A percentile compares a stretch with the other conserved stretches of the same genome.
Conservation (phyloP, 129 eudicot genomes). For the Centrapalus pauciflorus region DNA sequence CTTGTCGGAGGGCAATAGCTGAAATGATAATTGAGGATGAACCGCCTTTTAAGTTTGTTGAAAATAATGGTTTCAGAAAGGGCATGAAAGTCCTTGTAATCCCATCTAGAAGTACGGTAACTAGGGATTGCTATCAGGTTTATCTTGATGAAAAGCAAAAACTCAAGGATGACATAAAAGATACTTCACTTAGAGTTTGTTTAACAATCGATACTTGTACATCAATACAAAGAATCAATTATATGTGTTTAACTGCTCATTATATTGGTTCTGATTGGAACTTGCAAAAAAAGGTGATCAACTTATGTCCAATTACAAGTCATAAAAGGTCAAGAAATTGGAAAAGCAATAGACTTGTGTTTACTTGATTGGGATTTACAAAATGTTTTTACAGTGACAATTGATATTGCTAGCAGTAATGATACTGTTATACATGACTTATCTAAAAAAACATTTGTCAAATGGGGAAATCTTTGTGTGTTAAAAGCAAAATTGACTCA, state of each 20-base stretch:
- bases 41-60: too few relatives aligned
- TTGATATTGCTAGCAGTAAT: slow-evolving; percentile 18
- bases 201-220: slow-evolving; percentile 23
- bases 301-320: slow-evolving; percentile 1
- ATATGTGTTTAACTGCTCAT: slow-evolving; percentile 28
- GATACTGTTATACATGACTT: background rate
- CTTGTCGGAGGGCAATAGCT: too few relatives aligned
- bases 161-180: background rate
- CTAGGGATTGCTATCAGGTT: background rate
- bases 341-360: background rate
- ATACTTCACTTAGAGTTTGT: background rate
- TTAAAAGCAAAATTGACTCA: too few relatives aligned
- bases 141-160: background rate
- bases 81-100: background rate
- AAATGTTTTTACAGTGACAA: slow-evolving; percentile 6
- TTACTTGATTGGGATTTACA: slow-evolving; percentile 12
- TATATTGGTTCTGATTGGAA: slow-evolving; percentile 23
- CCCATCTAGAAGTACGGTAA: background rate
- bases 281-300: slow-evolving; percentile 9
- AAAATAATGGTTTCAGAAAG: too few relatives aligned
- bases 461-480: too few relatives aligned
- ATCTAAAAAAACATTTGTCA: slow-evolving; percentile 4
- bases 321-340: slow-evolving; percentile 14
- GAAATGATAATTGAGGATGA: too few relatives aligned
- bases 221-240: slow-evolving; percentile 7